Conservation (phyloP, 2,329 filamentous ascomycete genomes). For the Pestalotiopsis sp. region DNA sequence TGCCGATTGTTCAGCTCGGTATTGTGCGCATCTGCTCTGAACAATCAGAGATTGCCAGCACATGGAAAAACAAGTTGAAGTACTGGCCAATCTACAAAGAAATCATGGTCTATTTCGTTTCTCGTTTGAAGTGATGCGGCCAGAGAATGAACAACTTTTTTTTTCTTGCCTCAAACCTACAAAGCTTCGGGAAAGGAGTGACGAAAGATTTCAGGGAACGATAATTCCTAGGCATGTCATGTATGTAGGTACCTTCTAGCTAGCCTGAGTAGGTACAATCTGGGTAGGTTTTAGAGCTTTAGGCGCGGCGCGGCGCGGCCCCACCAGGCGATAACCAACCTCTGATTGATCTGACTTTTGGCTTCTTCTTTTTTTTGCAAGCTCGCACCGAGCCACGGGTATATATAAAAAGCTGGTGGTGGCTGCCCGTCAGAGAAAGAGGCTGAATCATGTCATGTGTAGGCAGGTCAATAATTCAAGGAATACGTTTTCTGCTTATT, state of each 20-base stretch:
- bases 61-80: background rate
- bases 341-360: background rate
- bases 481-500: background rate
- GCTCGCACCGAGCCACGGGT: background rate
- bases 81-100: background rate
- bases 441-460: background rate
- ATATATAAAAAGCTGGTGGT: background rate
- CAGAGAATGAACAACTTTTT: background rate
- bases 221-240: background rate
- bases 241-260: background rate
- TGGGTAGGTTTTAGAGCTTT: background rate
- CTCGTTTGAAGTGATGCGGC: background rate
- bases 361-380: background rate
- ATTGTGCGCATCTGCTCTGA: background rate
- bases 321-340: background rate
- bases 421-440: background rate
- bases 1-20: background rate
- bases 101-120: background rate
- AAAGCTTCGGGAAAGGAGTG: slow-evolving; percentile 3
- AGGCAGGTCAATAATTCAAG: background rate
- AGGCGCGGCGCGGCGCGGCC: background rate
- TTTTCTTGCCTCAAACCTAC: background rate
- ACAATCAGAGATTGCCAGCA: background rate
- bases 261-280: background rate
- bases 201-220: slow-evolving; percentile 12